Evolutionary conservation across 164 flowering plant species (phyloP).

Genomic region (Tetrastigma voinierianum): DNA sequence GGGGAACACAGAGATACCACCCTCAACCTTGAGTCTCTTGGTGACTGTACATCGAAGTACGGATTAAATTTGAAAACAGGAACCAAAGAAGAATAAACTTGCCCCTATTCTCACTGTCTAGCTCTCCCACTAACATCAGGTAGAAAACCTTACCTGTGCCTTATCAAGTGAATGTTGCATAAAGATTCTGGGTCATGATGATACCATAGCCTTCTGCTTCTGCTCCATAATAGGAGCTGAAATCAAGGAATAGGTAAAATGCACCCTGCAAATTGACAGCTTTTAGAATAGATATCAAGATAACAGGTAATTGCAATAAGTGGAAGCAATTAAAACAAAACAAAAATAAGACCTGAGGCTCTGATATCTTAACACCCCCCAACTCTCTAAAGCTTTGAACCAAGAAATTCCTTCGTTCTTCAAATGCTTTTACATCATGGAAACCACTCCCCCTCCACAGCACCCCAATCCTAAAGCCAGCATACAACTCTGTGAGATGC

Average conservation of each 20-base stretch:
- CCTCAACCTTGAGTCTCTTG: too few species aligned
- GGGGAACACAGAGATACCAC: too few species aligned
- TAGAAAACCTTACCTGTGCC: slow-evolving; percentile 64
- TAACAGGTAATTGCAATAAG: too few species aligned
- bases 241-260: slow-evolving; percentile 84
- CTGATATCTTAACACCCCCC: slow-evolving; percentile 79
- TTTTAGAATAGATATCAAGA: background rate
- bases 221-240: slow-evolving; percentile 80
- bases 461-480: slow-evolving; percentile 85
- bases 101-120: too few species aligned
- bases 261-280: slow-evolving; percentile 72
- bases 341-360: slow-evolving; percentile 67
- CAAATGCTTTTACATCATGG: slow-evolving; percentile 79
- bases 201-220: slow-evolving; percentile 79
- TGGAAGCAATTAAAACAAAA: background rate
- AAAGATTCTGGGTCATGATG: slow-evolving; percentile 76
- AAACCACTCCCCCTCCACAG: slow-evolving; percentile 87
- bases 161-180: slow-evolving; percentile 73
- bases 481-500: slow-evolving; percentile 96
- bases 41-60: too few species aligned
- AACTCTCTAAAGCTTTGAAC: slow-evolving; percentile 66
- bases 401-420: slow-evolving; percentile 81
- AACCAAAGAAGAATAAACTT: too few species aligned
- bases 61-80: too few species aligned
- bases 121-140: too few species aligned